These are phyloP conservation scores for Pythium plurisporium DNA, from an alignment of 352 stramenopile genomes.

Conservation along the genomic window DNA sequence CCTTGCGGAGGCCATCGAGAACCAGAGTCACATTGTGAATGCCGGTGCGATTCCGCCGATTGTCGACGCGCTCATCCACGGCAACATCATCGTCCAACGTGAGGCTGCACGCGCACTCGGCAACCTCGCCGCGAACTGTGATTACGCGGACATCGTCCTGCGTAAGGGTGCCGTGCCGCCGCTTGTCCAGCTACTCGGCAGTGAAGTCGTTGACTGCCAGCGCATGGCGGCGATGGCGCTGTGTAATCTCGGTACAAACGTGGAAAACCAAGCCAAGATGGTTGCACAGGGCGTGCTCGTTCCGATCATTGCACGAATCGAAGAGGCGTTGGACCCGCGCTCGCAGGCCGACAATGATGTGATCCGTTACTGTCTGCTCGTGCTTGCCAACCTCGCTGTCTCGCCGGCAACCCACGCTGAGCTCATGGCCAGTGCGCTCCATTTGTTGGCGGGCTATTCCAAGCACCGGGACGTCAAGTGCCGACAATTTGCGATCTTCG, in stretches of 20 bases:
- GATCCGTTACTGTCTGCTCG: conserved; percentile 92
- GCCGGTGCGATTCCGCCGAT: conserved; percentile 85
- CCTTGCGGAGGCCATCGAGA: conserved; percentile 92
- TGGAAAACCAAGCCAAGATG: conserved; percentile 93
- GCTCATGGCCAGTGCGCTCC: conserved; percentile 73
- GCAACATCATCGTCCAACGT: conserved; percentile 81
- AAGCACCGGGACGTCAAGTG: conserved; percentile 96
- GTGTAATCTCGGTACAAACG: conserved; percentile 93
- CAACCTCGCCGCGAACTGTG: conserved; percentile 94
- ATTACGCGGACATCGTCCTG: conserved; percentile 92
- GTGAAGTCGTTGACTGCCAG: conserved; percentile 89
- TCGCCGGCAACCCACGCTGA: conserved; percentile 77
- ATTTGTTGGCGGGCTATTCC: conserved; percentile 90
- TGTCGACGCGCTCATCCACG: conserved; percentile 74
- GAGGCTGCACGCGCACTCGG: conserved; percentile 92
- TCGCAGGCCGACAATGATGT: conserved; percentile 93
- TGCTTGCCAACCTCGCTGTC: conserved; percentile 92
- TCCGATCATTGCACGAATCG: conserved; percentile 84
- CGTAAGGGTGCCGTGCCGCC: conserved; percentile 76
- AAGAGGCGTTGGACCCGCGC: conserved; percentile 90
- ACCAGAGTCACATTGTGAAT: conserved; percentile 90
- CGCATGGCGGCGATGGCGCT: conserved; percentile 95
- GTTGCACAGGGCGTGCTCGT: conserved; percentile 83
- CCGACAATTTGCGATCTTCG: conserved; percentile 95
- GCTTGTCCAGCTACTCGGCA: conserved; percentile 87